Evolutionary conservation across 1,284 basidiomycete genomes (phyloP).

Genomic region (Neolentinus lepideus): DNA sequence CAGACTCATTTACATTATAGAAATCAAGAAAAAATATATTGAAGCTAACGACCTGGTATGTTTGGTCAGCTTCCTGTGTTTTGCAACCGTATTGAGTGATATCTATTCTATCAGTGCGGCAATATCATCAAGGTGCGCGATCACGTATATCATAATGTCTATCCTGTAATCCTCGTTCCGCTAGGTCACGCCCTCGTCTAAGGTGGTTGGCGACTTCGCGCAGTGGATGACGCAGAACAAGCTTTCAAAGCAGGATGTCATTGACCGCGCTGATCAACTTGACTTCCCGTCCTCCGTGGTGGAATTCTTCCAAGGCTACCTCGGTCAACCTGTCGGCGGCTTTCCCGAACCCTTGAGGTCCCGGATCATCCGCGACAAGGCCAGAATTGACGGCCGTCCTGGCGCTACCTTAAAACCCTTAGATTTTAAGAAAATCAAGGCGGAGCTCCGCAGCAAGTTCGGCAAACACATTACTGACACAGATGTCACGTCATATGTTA

Average conservation of each 20-base stretch:
- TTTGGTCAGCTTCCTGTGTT: conserved; percentile 11
- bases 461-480: conserved; percentile 90
- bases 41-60: conserved; percentile 88
- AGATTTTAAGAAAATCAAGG: conserved; percentile 95
- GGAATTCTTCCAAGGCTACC: conserved; percentile 97
- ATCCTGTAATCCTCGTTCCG: background rate
- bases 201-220: conserved; percentile 98
- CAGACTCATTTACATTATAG: conserved; percentile 30
- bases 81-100: background rate
- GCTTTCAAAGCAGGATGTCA: conserved; percentile 80
- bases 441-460: conserved; percentile 88
- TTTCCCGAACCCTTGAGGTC: conserved; percentile 97
- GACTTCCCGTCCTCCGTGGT: conserved; percentile 98
- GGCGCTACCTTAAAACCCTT: conserved; percentile 83
- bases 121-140: conserved; percentile 84
- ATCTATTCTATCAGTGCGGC: conserved; percentile 60
- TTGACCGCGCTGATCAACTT: conserved; percentile 81
- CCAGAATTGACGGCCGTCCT: conserved; percentile 89
- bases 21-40: conserved; percentile 98
- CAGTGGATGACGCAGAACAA: conserved; percentile 99
- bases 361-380: conserved; percentile 90
- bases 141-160: no score
- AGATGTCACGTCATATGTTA: conserved; percentile 93
- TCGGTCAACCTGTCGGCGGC: conserved; percentile 94
- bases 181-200: conserved; percentile 95